Evolutionary conservation across 768 basidiomycete genomes (phyloP), one percentile per base, ranked within the genome.

Genomic region (Hypsizygus marmoreus): DNA sequence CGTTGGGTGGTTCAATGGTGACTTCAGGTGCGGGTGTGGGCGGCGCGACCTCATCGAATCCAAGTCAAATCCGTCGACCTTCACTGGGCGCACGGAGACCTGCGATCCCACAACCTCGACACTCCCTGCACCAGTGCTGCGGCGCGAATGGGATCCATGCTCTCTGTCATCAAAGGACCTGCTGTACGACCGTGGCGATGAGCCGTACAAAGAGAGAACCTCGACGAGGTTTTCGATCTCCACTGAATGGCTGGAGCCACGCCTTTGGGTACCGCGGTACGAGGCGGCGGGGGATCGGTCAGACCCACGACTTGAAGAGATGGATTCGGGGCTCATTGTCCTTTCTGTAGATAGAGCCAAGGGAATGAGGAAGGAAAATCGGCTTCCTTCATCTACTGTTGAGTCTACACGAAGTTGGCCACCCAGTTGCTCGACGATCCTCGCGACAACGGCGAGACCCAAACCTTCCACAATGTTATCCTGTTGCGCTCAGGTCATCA

Each of bases 371-470:
- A 86, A 83, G 1, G 84, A 87, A 68, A 91, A 91, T 4, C 75
- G 73, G 25, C 84, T 86, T 7, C 89, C 90, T 55, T 76, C 63
- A 34, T 71, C 74, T n/a, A 80, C 69, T 40, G 78, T 75, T 0
- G 87, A 90, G 46, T 90, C 86, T 3, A 89, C 88, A 5, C 86
- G 80, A 2, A 93, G 74, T 60, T 88, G 88, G 3, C 89, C 90
- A 0, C 81, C 84, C 1, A 91, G 74, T 50, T 88, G 88, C 54
- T 85, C 82, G 3, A 91, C 84, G 31, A 91, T 88, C 12, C 88
- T 74, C 0, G 87, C 86, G 9, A 91, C 89, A 5, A 90, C 85
- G 3, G 90, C 89, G 23, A 91, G 69, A 3, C 89, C 89, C 11
- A 91, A 73, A 4, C 88, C 87, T n/a, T n/a, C n/a, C n/a, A n/a